Conservation (phyloP, 2,329 filamentous ascomycete genomes). For the Trichothecium sympodiale region DNA sequence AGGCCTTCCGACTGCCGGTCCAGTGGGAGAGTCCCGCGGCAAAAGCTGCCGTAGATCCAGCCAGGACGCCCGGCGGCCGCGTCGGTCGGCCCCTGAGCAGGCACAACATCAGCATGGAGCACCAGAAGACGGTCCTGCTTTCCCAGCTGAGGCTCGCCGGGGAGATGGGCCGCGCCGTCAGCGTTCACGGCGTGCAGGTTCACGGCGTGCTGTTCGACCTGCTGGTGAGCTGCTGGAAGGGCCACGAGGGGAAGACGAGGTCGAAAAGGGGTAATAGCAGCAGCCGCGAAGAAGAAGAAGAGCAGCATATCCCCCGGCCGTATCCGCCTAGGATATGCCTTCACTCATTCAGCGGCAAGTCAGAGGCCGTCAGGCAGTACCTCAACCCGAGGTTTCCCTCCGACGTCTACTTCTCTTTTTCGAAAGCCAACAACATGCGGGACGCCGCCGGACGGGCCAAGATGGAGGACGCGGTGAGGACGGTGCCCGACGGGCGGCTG, state of each 20-base stretch:
- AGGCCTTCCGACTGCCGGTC: slow-evolving; percentile 57
- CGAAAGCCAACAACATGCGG: slow-evolving; percentile 63
- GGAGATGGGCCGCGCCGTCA: slow-evolving; percentile 50
- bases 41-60: slow-evolving; percentile 8
- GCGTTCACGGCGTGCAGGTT: slow-evolving; percentile 60
- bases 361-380: slow-evolving; percentile 66
- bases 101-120: slow-evolving; percentile 50
- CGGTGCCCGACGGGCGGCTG: slow-evolving; percentile 63
- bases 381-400: slow-evolving; percentile 59
- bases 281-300: slow-evolving; percentile 9
- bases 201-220: slow-evolving; percentile 57
- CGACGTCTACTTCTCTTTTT: slow-evolving; percentile 78
- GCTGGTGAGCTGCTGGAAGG: slow-evolving; percentile 51
- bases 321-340: slow-evolving; percentile 80
- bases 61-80: slow-evolving; percentile 52
- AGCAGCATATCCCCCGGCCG: slow-evolving; percentile 17
- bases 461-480: slow-evolving; percentile 53
- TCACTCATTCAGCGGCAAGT: slow-evolving; percentile 75
- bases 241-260: slow-evolving; percentile 48
- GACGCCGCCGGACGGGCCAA: slow-evolving; percentile 31
- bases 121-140: slow-evolving; percentile 52
- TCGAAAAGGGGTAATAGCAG: slow-evolving; percentile 29
- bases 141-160: slow-evolving; percentile 58
- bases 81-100: slow-evolving; percentile 56
- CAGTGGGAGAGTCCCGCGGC: slow-evolving; percentile 32